Evolutionary conservation across 176 grass and related monocot genomes (phyloP), one percentile per base, ranked within the genome.

Genomic region (Areca catechu): DNA sequence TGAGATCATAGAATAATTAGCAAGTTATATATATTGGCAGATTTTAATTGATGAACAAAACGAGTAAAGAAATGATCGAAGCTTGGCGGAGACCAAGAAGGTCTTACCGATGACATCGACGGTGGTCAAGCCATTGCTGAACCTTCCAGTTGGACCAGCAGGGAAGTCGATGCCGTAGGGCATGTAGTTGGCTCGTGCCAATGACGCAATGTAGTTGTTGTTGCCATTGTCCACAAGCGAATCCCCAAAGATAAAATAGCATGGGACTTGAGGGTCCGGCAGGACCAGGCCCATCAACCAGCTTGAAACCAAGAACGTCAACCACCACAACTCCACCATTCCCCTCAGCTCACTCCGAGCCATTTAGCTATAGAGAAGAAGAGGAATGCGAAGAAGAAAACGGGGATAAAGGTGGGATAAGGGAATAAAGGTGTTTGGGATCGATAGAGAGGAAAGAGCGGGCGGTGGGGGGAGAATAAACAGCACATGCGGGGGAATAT

Each of bases 171-270:
- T 78, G 19, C 90, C 90, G 57, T 95, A 95, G 50, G 90, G 90
- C 20, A 69, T 79, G 76, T 95, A 95, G 62, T 95, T 80, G 20
- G 90, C 85, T n/a, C 82, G 53, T n/a, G 90, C 90, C 14, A 95
- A 18, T 0, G 90, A 89, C 51, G 74, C 90, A 18, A 95, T 85
- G 66, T 77, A 52, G 73, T 89, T 95, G 71, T 89, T 95, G 82
- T 95, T 95, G 54, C 90, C 90, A 61, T 86, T 95, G 74, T 95
- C 90, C 10, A 95, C 90, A 0, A 95, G 82, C 17, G 90, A 95
- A 69, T 95, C 90, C 3, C 90, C 85, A 68, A 95, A 95, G 63
- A 95, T 71, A 79, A 95, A 95, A 78, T 89, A 95, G 76, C 90
- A 89, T 2, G 89, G 85, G 53, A 89, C 90, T 58, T 95, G 82